Base-by-base conservation (phyloP, 2,329 filamentous ascomycete genomes). In the Fusarium dlaminii region DNA sequence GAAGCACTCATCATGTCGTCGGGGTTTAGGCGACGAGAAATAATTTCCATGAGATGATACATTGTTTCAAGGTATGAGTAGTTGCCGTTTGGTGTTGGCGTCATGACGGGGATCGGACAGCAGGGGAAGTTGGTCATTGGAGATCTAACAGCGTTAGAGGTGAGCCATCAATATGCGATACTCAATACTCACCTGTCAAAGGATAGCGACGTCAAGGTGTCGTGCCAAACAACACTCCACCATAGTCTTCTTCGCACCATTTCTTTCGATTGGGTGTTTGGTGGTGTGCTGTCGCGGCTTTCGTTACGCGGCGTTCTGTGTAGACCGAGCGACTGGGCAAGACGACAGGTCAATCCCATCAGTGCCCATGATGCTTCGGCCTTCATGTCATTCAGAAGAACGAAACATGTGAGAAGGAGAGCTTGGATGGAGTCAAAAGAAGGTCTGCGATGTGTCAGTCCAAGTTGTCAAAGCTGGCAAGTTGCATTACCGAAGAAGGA, bases 171-270 rank as follows among this genome's bases (percentile, higher is more conserved):
- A 15, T 8, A 9, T 2, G 7, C 11, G 8, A 9, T 30, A 2
- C 29, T 17, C 15, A 40, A 18, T 15, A 64, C 81, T 74, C 81
- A 89, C 87, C 90, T 85, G 75, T 92, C 90, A 78, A 92, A 92
- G 0, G 90, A 92, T 5, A 92, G 81, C 1, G 90, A 92, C 0
- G 90, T 91, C 27, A 92, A 82, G 11, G 89, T 91, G 64, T 92
- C 90, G 73, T 92, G 90, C 90, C 90, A 92, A 15, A 90, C 86
- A 73, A 89, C 90, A 9, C 89, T 91, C 90, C 90, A 89, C 90
- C 90, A 90, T 48, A 91, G 80, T 58, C 87, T 88, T 42, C 88
- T 83, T 36, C 90, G 82, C 59, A 89, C 84, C 78, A 86, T 86
- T 42, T 90, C 88, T 67, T 87, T 90, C n/a, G 84, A 81, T 54